Percentiles rank a stretch among this genome's conserved stretches.
These are phyloP conservation scores for Xerocomus brunneocitrinus DNA, from an alignment of 768 basidiomycete species.

Conservation along the genomic window DNA sequence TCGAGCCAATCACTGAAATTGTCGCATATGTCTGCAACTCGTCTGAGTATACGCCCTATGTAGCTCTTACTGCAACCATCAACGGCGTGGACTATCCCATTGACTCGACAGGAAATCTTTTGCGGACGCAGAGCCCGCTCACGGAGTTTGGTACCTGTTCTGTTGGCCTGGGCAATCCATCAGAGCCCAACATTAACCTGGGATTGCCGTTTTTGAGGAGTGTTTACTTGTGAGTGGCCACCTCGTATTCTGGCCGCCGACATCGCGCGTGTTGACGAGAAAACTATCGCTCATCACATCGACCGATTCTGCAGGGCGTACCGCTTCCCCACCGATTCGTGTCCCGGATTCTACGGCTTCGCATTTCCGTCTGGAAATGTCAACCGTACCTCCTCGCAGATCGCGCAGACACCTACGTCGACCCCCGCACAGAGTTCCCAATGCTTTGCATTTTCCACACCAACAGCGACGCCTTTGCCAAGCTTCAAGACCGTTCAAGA, in stretches of 20 bases:
- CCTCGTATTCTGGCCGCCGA: neutral
- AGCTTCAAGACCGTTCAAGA: conserved; percentile 13
- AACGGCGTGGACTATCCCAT: conserved; percentile 26
- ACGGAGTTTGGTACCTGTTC: conserved; percentile 10
- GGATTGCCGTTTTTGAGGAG: conserved; percentile 17
- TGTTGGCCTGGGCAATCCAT: conserved; percentile 4
- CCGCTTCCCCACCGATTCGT: conserved; percentile 25
- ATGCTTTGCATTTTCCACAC: conserved; percentile 13
- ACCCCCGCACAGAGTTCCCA: conserved; percentile 13
- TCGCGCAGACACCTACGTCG: conserved; percentile 19
- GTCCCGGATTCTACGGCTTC: conserved; percentile 26
- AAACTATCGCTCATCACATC: neutral
- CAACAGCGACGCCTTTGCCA: conserved; percentile 11
- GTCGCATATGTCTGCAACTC: conserved; percentile 19
- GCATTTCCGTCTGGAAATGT: conserved; percentile 24
- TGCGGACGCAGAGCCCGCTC: conserved; percentile 7
- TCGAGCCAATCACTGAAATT: neutral
- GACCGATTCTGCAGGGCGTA: conserved; percentile 18
- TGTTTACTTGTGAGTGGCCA: conserved; percentile 13
- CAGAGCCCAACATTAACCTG: conserved; percentile 1
- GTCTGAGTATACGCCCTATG: conserved; percentile 10
- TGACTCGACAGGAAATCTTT: conserved; percentile 15
- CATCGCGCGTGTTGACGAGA: too few relatives aligned
- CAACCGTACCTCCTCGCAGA: conserved; percentile 18
- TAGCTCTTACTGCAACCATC: conserved; percentile 20